phyloP scores from a whole-genome alignment of 768 basidiomycete species.

The Panaeolus papilionaceus region DNA sequence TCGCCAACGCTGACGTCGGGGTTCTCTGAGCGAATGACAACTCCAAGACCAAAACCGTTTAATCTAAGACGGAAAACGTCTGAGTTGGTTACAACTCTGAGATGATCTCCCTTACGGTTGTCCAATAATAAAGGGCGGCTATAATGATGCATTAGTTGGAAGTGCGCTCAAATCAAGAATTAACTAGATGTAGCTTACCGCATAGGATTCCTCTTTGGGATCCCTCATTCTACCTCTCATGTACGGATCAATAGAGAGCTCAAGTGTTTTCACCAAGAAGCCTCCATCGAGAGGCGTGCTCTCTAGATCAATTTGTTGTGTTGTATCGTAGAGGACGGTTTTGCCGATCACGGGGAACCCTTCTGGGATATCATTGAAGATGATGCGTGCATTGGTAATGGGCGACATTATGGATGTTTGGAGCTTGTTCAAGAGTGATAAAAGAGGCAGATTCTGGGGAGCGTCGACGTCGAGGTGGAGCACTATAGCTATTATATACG shows the following conservation, averaged over 20 bases:
- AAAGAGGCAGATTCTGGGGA: too few relatives aligned
- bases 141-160: background rate
- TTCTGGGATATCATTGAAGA: slow-evolving; percentile 44
- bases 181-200: background rate
- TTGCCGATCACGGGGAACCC: slow-evolving; percentile 51
- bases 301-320: slow-evolving; percentile 55
- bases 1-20: slow-evolving; percentile 40
- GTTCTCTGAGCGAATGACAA: slow-evolving; percentile 51
- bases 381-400: slow-evolving; percentile 39
- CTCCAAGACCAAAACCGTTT: slow-evolving; percentile 43
- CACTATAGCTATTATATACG: too few relatives aligned
- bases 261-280: slow-evolving; percentile 55
- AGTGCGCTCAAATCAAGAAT: too few relatives aligned
- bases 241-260: slow-evolving; percentile 51
- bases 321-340: slow-evolving; percentile 51
- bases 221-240: slow-evolving; percentile 46
- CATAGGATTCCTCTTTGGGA: slow-evolving; percentile 33
- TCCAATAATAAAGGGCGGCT: slow-evolving; percentile 37
- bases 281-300: slow-evolving; percentile 50
- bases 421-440: too few relatives aligned
- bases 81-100: background rate
- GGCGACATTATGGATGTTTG: slow-evolving; percentile 32
- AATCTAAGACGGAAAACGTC: slow-evolving; percentile 16
- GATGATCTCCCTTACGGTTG: slow-evolving; percentile 27
- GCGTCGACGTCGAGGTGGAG: too few relatives aligned